Conservation (phyloP, 1,284 basidiomycete genomes). For the Caloboletus firmus region DNA sequence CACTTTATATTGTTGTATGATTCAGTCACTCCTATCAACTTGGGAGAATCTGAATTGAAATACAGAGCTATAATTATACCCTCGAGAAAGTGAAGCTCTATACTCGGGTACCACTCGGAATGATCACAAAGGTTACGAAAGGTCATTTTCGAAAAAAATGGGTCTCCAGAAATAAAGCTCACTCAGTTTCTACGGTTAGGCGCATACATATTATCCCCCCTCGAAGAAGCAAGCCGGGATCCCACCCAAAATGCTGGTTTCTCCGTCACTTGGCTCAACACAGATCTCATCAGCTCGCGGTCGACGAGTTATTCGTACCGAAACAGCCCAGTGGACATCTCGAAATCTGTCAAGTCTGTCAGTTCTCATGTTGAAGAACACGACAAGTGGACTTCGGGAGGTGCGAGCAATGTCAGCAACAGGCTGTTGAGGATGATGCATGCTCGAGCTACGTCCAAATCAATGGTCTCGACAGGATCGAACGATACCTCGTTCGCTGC, state of each 20-base stretch:
- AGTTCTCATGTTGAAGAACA: slow-evolving; percentile 14
- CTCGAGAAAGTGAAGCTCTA: slow-evolving; percentile 89
- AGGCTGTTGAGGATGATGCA: slow-evolving; percentile 8
- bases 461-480: slow-evolving; percentile 25
- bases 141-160: slow-evolving; percentile 47
- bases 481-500: slow-evolving; percentile 56
- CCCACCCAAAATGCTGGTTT: slow-evolving; percentile 86
- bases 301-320: slow-evolving; percentile 82
- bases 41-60: slow-evolving; percentile 10
- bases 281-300: slow-evolving; percentile 64
- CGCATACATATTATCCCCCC: slow-evolving; percentile 85
- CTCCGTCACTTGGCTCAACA: slow-evolving; percentile 69
- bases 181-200: slow-evolving; percentile 46
- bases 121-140: slow-evolving; percentile 82
- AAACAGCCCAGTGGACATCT: slow-evolving; percentile 52
- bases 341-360: slow-evolving; percentile 20
- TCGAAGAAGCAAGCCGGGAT: slow-evolving; percentile 88
- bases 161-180: background rate
- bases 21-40: background rate
- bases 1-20: slow-evolving; percentile 67
- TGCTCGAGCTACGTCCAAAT: slow-evolving; percentile 29
- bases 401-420: slow-evolving; percentile 26
- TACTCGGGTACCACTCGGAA: slow-evolving; percentile 83
- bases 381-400: background rate
- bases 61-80: slow-evolving; percentile 84